Evolutionary conservation across 805 yeast species (phyloP), one percentile per base, ranked within the genome.

Genomic region (Blastobotrys mokoenaii): DNA sequence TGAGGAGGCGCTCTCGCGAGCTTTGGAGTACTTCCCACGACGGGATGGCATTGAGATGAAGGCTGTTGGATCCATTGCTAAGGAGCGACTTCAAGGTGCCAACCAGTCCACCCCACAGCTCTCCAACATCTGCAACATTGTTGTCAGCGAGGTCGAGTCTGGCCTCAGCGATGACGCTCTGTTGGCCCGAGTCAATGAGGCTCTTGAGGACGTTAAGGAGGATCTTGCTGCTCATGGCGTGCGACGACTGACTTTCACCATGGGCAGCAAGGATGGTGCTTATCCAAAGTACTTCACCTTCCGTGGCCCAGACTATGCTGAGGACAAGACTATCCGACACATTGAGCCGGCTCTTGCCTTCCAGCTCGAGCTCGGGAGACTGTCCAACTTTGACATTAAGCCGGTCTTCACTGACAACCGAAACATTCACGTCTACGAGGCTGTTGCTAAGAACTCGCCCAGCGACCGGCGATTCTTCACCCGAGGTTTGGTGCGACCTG

Each of bases 311-410:
- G 74, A 74, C 32, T 93, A 84, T 63, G 59, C 57, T 31, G 99
- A 93, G 70, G 95, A 93, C 70, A 79, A 82, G 67, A 89, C 89
- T 16, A 84, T 93, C 64, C 88, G 99, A 72, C 97, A 93, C 64
- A 88, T 93, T 56, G 97, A 93, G 67, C 99, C 99, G 18, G 96
- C 97, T 36, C 74, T 90, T 59, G 97, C 98, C 43, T 93, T 80
- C 84, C 98, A 93, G 72, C 76, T 93, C 55, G 99, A 93, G 69
- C 75, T 93, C 52, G 90, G 86, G 59, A 81, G 97, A 70, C 74
- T 93, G 68, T 86, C 95, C 38, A 94, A 93, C 72, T 93, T 93
- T 71, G 81, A 86, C 70, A 86, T 90, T 68, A 87, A 83, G 64
- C 97, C 96, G 43, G 85, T 90, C 45, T 84, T 85, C 71, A 85